Evolutionary conservation across 306 rosid species (phyloP).

Genomic region (Elaeagnus macrophylla): DNA sequence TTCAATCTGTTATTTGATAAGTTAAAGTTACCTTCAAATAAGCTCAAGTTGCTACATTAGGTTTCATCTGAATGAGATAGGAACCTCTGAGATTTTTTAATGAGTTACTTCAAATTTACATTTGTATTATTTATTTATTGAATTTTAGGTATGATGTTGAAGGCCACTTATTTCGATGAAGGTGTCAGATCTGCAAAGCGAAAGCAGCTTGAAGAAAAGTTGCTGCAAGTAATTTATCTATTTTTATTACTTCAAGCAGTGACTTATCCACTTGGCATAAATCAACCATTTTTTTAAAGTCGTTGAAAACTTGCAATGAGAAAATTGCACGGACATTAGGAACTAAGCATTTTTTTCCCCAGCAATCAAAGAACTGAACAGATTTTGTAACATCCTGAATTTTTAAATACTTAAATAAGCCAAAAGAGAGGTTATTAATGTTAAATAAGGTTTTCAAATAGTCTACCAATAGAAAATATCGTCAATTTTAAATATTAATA

Average conservation of each 20-base stretch:
- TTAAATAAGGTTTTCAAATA: no score
- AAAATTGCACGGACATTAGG: slow-evolving; percentile 11
- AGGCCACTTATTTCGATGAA: slow-evolving; percentile 90
- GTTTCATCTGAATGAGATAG: not conserved
- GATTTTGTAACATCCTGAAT: no score
- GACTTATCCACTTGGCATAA: not conserved
- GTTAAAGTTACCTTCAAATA: no score
- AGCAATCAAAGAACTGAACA: not conserved
- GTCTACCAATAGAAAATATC: no score
- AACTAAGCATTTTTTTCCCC: not conserved
- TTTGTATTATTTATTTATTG: slow-evolving; percentile 16
- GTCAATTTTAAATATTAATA: no score
- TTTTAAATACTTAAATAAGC: no score
- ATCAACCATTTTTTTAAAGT: not conserved
- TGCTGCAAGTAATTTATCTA: slow-evolving; percentile 71
- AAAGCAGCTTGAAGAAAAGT: slow-evolving; percentile 80
- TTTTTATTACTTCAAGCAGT: no score
- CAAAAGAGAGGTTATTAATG: no score
- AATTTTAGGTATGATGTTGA: slow-evolving; percentile 75
- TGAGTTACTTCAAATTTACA: slow-evolving; percentile 3
- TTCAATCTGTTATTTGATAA: no score
- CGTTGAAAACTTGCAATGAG: not conserved
- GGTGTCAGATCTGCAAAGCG: slow-evolving; percentile 87
- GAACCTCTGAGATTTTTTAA: not conserved
- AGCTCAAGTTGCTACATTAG: not conserved